These are phyloP conservation scores for Fulvia fulva DNA, from an alignment of 2,329 filamentous ascomycete genomes.

Conservation along the genomic window DNA sequence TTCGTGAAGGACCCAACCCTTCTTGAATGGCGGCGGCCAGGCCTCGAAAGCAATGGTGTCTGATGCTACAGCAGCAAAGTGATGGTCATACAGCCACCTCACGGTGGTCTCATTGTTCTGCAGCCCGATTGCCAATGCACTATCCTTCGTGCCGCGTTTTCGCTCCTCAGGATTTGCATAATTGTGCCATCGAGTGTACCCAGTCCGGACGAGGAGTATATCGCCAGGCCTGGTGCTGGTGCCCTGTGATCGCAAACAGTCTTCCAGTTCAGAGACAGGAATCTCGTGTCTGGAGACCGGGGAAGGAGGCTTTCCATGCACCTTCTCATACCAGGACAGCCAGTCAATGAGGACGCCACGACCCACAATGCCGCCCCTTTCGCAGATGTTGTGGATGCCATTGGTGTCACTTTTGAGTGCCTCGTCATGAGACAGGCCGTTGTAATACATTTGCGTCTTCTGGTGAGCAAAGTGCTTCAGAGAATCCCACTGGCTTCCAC, in stretches of 20 bases:
- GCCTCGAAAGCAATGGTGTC: slow-evolving; percentile 35
- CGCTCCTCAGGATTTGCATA: slow-evolving; percentile 16
- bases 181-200: slow-evolving; percentile 37
- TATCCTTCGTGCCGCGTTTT: slow-evolving; percentile 19
- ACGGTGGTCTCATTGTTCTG: slow-evolving; percentile 48
- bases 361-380: slow-evolving; percentile 49
- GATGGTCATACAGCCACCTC: slow-evolving; percentile 47
- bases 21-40: slow-evolving; percentile 24
- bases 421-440: slow-evolving; percentile 25
- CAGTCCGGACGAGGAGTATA: slow-evolving; percentile 52
- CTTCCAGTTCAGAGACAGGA: slow-evolving; percentile 39
- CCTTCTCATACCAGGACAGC: slow-evolving; percentile 32
- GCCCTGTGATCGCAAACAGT: slow-evolving; percentile 20
- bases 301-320: slow-evolving; percentile 44
- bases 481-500: slow-evolving; percentile 56
- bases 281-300: slow-evolving; percentile 46
- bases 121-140: slow-evolving; percentile 31
- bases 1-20: slow-evolving; percentile 33
- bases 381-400: slow-evolving; percentile 46
- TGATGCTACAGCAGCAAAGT: slow-evolving; percentile 35
- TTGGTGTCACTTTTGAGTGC: slow-evolving; percentile 14
- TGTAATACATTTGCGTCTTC: slow-evolving; percentile 23
- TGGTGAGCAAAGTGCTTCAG: slow-evolving; percentile 43
- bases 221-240: slow-evolving; percentile 45
- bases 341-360: slow-evolving; percentile 56